Conservation (phyloP, 768 basidiomycete genomes). For the Agaricus sinodeliciosus region DNA sequence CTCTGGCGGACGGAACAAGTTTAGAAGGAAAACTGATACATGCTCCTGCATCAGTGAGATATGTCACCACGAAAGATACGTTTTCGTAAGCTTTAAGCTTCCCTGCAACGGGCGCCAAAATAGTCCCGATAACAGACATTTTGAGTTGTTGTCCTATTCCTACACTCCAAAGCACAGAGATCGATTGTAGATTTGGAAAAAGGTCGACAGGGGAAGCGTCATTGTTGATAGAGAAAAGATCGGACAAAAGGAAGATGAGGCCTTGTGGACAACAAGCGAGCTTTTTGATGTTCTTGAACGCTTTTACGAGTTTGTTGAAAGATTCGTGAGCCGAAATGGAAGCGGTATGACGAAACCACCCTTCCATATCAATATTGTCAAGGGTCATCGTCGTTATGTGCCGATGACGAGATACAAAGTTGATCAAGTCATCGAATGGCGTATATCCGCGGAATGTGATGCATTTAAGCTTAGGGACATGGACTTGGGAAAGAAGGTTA, state of each 20-base stretch:
- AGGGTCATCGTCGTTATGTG: not conserved
- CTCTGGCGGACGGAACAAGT: not conserved
- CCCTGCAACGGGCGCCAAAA: not conserved
- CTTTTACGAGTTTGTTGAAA: not conserved
- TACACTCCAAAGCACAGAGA: conserved; percentile 6
- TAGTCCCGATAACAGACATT: conserved; percentile 1
- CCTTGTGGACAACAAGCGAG: conserved; percentile 7
- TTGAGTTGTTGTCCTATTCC: conserved; percentile 7
- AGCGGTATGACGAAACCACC: not conserved
- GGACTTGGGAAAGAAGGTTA: conserved; percentile 1
- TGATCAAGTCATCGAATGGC: not conserved
- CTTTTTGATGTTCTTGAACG: conserved; percentile 1
- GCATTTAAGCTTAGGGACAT: not conserved
- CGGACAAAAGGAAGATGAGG: conserved; percentile 1
- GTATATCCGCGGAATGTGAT: conserved; percentile 7
- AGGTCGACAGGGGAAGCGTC: not conserved
- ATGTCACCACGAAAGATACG: not conserved
- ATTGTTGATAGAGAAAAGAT: not conserved
- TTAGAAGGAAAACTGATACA: not conserved
- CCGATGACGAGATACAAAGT: not conserved
- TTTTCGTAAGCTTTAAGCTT: not conserved
- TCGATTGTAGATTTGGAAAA: conserved; percentile 1
- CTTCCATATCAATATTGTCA: conserved; percentile 1
- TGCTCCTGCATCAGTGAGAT: not conserved
- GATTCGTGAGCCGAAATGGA: not conserved